A percentile compares a stretch with the other conserved stretches of the same genome.
Conservation (phyloP, 176 grass and related monocot genomes). For the Triticum monococcum region DNA sequence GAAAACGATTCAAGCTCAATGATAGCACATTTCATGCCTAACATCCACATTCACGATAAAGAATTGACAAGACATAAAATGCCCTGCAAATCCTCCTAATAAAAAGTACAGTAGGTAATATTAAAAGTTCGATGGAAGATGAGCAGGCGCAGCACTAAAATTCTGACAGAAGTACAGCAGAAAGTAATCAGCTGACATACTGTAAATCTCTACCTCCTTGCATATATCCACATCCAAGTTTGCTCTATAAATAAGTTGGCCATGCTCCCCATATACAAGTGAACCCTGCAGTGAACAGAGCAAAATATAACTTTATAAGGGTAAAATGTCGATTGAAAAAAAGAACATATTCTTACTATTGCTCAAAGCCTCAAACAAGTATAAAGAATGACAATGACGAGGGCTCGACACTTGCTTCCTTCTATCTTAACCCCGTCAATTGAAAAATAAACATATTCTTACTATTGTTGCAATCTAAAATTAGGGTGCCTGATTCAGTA, state of each 20-base stretch:
- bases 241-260: slow-evolving; percentile 69
- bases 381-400: not conserved
- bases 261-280: slow-evolving; percentile 72
- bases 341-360: not conserved
- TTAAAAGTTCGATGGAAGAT: not conserved
- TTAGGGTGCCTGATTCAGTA: not conserved
- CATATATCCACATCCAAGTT: slow-evolving; percentile 71
- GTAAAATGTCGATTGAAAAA: not conserved
- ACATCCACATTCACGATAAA: slow-evolving; percentile 14
- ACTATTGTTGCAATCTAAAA: too few relatives aligned
- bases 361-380: slow-evolving; percentile 1
- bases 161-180: not conserved
- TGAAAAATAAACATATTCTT: not conserved
- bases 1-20: not conserved
- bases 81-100: not conserved
- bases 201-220: slow-evolving; percentile 56
- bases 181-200: slow-evolving; percentile 19
- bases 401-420: not conserved
- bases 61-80: not conserved
- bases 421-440: not conserved
- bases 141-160: not conserved
- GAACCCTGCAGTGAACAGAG: slow-evolving; percentile 60
- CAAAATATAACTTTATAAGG: not conserved
- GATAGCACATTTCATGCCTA: not conserved
- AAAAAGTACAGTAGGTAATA: not conserved